A percentile compares a stretch with the other conserved stretches of the same genome.
These are phyloP conservation scores for Strigomonas galati DNA, from an alignment of 208 protist species.

Conservation along the genomic window DNA sequence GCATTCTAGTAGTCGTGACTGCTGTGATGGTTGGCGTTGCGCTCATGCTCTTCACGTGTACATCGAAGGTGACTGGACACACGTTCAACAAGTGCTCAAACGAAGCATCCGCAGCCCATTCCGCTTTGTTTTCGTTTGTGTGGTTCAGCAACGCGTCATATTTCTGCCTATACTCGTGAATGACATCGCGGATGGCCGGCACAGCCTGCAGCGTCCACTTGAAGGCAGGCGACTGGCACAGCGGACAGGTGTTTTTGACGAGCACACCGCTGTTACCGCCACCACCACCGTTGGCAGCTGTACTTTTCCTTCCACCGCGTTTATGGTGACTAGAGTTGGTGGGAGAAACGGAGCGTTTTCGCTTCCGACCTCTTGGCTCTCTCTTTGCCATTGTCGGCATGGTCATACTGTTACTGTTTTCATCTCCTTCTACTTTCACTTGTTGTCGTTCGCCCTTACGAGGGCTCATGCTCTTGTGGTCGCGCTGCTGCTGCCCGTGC, in stretches of 20 bases:
- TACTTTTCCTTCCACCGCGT: background rate
- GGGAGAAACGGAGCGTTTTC: background rate
- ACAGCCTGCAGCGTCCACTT: constrained; percentile 10
- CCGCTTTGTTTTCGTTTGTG: no score
- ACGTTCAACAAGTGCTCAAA: background rate
- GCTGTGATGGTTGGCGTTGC: no score
- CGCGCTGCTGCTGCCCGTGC: no score
- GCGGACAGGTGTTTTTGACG: background rate
- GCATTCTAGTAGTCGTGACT: background rate
- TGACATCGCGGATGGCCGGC: background rate
- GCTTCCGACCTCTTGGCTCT: background rate
- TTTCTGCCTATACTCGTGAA: background rate
- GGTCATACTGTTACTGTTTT: no score
- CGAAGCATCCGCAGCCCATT: background rate
- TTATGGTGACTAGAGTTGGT: background rate
- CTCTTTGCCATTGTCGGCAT: no score
- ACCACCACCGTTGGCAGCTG: background rate
- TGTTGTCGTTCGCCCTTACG: no score
- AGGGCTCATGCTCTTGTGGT: no score
- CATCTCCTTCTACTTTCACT: no score
- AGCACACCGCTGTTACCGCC: no score
- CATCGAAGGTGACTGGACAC: background rate
- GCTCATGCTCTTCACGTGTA: background rate
- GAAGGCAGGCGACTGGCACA: background rate
- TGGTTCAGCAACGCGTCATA: background rate